Conservation (phyloP, 768 basidiomycete species). For the Boletus coccyginus region DNA sequence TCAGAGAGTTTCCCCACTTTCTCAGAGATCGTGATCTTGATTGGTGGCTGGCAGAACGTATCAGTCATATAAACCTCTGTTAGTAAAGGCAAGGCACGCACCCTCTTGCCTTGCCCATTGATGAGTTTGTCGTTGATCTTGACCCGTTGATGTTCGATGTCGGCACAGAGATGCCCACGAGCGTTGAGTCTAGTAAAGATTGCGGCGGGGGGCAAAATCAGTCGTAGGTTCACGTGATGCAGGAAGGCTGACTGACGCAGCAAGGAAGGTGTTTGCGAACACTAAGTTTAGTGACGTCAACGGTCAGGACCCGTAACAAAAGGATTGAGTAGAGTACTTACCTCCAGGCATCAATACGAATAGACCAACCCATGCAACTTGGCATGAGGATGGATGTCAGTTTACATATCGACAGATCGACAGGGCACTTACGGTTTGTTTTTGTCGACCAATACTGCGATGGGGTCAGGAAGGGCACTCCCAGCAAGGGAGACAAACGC, state of each 20-base stretch:
- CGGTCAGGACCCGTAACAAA: not conserved
- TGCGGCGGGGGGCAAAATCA: not conserved
- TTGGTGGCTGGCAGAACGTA: slow-evolving; percentile 10
- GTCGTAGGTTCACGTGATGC: not conserved
- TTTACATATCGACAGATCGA: not conserved
- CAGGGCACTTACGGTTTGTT: slow-evolving; percentile 5
- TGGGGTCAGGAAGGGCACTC: not conserved
- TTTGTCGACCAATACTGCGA: slow-evolving; percentile 18
- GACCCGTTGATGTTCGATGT: slow-evolving; percentile 14
- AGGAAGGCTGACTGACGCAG: slow-evolving; percentile 11
- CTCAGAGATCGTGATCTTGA: slow-evolving; percentile 15
- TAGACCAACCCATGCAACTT: slow-evolving; percentile 18
- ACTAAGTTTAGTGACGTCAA: slow-evolving; percentile 2
- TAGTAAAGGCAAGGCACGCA: not conserved
- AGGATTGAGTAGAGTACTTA: not conserved
- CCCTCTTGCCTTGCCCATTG: not conserved
- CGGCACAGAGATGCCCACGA: slow-evolving; percentile 3
- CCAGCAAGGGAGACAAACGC: not conserved
- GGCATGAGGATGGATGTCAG: not conserved
- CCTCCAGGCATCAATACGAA: slow-evolving; percentile 20
- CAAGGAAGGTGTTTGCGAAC: slow-evolving; percentile 17
- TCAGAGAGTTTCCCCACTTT: slow-evolving; percentile 4
- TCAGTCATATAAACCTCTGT: not conserved
- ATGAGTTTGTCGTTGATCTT: slow-evolving; percentile 5
- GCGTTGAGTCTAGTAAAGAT: slow-evolving; percentile 10